Evolutionary conservation across 495 filamentous ascomycete species (phyloP).

Genomic region (Lasiosphaeris hirsuta): DNA sequence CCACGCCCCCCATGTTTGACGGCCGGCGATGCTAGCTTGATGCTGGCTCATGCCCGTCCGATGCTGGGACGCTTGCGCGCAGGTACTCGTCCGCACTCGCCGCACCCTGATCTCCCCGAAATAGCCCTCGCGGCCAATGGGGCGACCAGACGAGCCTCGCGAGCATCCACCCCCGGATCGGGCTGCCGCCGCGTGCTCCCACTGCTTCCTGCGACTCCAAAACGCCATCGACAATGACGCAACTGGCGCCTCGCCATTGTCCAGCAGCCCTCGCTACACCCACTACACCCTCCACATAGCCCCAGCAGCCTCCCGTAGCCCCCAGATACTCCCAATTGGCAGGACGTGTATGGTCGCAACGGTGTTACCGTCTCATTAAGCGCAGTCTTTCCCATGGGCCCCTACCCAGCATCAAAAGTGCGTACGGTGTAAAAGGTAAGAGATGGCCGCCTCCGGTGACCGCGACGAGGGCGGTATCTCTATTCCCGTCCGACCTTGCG

Average conservation of each 20-base stretch:
- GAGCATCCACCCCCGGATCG: neutral
- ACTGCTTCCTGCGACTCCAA: neutral
- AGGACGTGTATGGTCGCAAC: neutral
- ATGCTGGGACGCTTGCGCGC: conserved; percentile 5
- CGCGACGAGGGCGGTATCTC: neutral
- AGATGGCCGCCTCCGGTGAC: neutral
- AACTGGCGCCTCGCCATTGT: conserved; percentile 2
- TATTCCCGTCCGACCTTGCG: neutral
- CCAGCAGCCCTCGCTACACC: no score
- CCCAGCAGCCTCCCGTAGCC: no score
- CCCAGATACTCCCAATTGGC: no score
- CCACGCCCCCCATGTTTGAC: neutral
- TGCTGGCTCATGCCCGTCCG: neutral
- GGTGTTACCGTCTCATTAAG: conserved; percentile 9
- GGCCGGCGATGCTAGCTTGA: neutral
- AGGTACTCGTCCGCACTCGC: conserved; percentile 3
- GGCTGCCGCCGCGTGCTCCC: neutral
- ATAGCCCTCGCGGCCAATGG: neutral
- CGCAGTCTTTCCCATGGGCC: neutral
- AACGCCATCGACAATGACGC: neutral
- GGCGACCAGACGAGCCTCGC: neutral
- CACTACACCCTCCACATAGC: neutral
- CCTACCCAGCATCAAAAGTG: no score
- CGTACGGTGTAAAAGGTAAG: conserved; percentile 4
- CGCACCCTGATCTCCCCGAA: conserved; percentile 3